A percentile compares a stretch with the other conserved stretches of the same genome.
Conservation (phyloP, 192 early-diverging fungal species). For the Pilobolus umbonatus region DNA sequence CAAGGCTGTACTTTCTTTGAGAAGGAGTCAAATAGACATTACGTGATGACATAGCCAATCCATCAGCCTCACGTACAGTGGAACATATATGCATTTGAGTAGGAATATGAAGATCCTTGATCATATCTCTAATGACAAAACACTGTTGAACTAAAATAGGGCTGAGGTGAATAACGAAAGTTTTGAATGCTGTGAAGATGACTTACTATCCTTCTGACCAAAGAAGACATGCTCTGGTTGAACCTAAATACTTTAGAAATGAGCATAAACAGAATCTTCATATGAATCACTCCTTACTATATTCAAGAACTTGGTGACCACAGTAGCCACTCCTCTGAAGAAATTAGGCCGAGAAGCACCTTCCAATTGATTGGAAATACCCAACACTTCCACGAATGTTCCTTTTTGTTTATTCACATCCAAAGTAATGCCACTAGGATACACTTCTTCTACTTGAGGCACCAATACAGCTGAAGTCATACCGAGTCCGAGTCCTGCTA, state of each 20-base stretch:
- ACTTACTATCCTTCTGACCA: conserved; percentile 90
- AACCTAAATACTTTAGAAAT: conserved; percentile 30
- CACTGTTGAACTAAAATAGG: conserved; percentile 70
- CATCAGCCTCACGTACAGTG: conserved; percentile 75
- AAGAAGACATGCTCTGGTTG: conserved; percentile 83
- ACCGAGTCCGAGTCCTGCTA: conserved; percentile 41
- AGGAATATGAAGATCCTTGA: conserved; percentile 82
- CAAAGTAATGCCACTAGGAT: conserved; percentile 85
- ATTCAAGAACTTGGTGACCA: conserved; percentile 92
- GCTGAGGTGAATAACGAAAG: not conserved
- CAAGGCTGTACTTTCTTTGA: conserved; percentile 63
- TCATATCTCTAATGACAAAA: conserved; percentile 69
- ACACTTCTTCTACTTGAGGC: conserved; percentile 83
- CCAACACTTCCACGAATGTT: conserved; percentile 89
- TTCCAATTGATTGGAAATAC: conserved; percentile 89
- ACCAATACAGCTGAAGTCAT: conserved; percentile 55
- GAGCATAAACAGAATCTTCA: not conserved
- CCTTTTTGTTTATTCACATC: conserved; percentile 75
- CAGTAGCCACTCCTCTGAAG: conserved; percentile 95
- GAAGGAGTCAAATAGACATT: conserved; percentile 78
- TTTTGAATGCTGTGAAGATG: too few relatives aligned
- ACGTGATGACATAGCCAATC: conserved; percentile 86
- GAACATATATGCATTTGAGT: conserved; percentile 64
- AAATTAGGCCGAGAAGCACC: conserved; percentile 89
- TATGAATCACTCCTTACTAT: conserved; percentile 38